Base-by-base conservation (phyloP, 169 alveolate species). In the Babesia sp. region DNA sequence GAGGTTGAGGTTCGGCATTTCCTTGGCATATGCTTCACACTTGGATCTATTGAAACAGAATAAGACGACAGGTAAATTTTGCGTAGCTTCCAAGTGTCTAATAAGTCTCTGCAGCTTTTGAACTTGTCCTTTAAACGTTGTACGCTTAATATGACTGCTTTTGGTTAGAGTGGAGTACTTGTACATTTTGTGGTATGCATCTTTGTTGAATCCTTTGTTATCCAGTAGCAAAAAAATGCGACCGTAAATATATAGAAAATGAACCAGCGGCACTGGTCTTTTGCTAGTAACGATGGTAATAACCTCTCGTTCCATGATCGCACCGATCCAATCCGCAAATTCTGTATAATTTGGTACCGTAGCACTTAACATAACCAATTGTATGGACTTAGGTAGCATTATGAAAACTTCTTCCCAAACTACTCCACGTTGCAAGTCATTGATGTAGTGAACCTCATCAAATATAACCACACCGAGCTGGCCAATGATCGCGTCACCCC, bases 401-500 rank as follows among this genome's bases (percentile, higher is more conserved):
- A 97, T 95, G 71, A 97, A 87, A 14, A 96, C 96, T 78, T 98
- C 99, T 83, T 98, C 99, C 99, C 99, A 98, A 14, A 98, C 99
- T 39, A 96, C 98, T 9, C 99, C 99, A 53, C 99, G 87, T 57
- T 93, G 98, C 28, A 90, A 82, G 85, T 98, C 99, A 81, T 96
- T 96, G 41, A 97, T 91, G 86, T 97, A 98, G 86, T 98, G 99
- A 0, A 97, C 98, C 76, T 98, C 99, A 86, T 98, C 99, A 84
- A 98, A 97, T 31, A 98, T 96, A 1, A 97, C 99, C 90, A 98
- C 95, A 45, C 93, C 98, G 16, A 96, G 85, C 81, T 96, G 97
- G 61, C 93, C 91, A 22, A 95, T 90, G 42, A 86, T 84, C 2
- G 86, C 76, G 57, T 89, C 95, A 41, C 94, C 93, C 41, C 90